phyloP scores from a whole-genome alignment of 805 yeast species.

The Sugiyamaella qingdaonensis region DNA sequence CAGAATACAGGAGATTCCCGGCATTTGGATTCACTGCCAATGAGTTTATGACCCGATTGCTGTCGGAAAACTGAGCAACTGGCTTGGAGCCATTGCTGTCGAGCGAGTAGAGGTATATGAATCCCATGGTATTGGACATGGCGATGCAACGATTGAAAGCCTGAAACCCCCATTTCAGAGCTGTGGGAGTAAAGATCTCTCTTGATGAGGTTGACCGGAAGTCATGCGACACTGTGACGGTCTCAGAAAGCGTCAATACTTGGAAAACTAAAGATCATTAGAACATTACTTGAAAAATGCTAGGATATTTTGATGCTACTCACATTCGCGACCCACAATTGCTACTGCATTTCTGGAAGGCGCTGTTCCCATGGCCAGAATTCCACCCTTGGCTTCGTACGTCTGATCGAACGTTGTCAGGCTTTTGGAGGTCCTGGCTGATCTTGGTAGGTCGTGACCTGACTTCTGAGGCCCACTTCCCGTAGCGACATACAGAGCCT shows the following conservation, averaged over 20 bases:
- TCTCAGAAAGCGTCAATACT: slow-evolving; percentile 13
- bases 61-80: slow-evolving; percentile 30
- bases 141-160: slow-evolving; percentile 23
- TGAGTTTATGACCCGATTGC: slow-evolving; percentile 47
- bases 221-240: slow-evolving; percentile 15
- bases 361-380: slow-evolving; percentile 30
- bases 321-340: slow-evolving; percentile 29
- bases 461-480: neutral
- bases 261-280: slow-evolving; percentile 16
- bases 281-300: neutral
- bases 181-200: slow-evolving; percentile 29
- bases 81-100: slow-evolving; percentile 15
- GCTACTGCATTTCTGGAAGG: slow-evolving; percentile 24
- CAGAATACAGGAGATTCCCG: slow-evolving; percentile 59
- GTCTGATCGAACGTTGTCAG: neutral
- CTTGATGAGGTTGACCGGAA: slow-evolving; percentile 15
- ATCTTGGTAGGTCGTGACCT: neutral
- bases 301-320: slow-evolving; percentile 2
- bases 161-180: slow-evolving; percentile 33
- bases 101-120: slow-evolving; percentile 30
- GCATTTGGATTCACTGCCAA: slow-evolving; percentile 67
- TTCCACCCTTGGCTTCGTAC: slow-evolving; percentile 22
- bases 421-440: neutral
- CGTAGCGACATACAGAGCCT: slow-evolving; percentile 22
- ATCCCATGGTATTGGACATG: slow-evolving; percentile 32